phyloP scores from a whole-genome alignment of 331 rosid genomes.

The Rhamnella rubrinervis region DNA sequence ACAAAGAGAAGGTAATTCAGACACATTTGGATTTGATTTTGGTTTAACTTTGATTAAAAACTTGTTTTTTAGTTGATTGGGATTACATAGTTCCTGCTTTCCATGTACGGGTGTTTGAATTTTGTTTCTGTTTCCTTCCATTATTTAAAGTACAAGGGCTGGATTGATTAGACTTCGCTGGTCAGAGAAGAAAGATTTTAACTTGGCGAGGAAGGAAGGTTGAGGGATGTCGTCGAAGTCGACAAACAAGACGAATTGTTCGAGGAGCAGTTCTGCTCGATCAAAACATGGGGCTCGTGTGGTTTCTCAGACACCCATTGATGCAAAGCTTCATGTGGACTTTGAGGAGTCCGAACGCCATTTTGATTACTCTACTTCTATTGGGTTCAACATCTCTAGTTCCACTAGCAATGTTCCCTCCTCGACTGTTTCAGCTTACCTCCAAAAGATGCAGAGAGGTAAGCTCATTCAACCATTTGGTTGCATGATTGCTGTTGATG shows the following conservation, averaged over 20 bases:
- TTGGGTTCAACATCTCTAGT: slow-evolving; percentile 32
- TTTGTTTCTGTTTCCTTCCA: not conserved
- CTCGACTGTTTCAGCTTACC: slow-evolving; percentile 41
- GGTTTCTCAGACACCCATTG: slow-evolving; percentile 36
- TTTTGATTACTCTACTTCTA: slow-evolving; percentile 31
- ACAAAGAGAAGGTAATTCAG: slow-evolving; percentile 10
- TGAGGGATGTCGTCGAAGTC: slow-evolving; percentile 36
- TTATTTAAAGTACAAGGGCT: not conserved
- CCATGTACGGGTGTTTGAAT: slow-evolving; percentile 1
- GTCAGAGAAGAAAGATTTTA: slow-evolving; percentile 9
- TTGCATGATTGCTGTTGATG: slow-evolving; percentile 42
- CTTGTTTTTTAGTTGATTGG: not conserved
- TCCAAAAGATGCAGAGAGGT: slow-evolving; percentile 43
- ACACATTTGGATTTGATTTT: slow-evolving; percentile 19
- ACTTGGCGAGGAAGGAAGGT: slow-evolving; percentile 11
- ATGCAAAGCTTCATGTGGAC: slow-evolving; percentile 40
- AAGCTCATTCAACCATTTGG: slow-evolving; percentile 44
- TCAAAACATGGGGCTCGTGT: slow-evolving; percentile 32
- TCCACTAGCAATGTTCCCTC: slow-evolving; percentile 39
- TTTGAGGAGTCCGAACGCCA: slow-evolving; percentile 26
- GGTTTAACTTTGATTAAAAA: not conserved
- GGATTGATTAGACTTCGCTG: slow-evolving; percentile 10
- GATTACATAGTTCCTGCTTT: slow-evolving; percentile 4
- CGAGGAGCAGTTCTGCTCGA: slow-evolving; percentile 27
- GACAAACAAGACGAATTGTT: slow-evolving; percentile 30